Evolutionary conservation across 495 filamentous ascomycete species (phyloP).

Genomic region (Penicillium waksmanii): DNA sequence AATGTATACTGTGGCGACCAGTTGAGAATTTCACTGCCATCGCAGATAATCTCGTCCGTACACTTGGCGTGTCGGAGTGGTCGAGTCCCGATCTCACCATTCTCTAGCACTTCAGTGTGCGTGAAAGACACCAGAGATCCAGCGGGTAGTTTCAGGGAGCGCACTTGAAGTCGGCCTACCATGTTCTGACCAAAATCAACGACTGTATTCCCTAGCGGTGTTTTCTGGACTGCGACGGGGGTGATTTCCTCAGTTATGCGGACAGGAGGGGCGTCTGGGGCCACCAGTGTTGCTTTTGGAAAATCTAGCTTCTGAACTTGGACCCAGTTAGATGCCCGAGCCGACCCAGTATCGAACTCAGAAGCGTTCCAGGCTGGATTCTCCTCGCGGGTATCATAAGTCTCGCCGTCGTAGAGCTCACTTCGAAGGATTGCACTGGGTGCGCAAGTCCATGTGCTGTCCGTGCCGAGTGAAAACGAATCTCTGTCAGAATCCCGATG

Average conservation of each 20-base stretch:
- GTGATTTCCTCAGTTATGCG: slow-evolving; percentile 36
- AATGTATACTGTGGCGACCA: slow-evolving; percentile 53
- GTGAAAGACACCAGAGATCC: slow-evolving; percentile 35
- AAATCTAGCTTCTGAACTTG: slow-evolving; percentile 27
- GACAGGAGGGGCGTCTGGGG: slow-evolving; percentile 47
- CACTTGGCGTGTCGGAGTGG: slow-evolving; percentile 48
- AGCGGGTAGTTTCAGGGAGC: slow-evolving; percentile 31
- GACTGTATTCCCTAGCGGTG: slow-evolving; percentile 45
- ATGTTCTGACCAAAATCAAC: slow-evolving; percentile 60
- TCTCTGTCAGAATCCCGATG: slow-evolving; percentile 14
- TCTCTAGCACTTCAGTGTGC: slow-evolving; percentile 55
- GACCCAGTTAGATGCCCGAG: slow-evolving; percentile 10
- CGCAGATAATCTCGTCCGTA: slow-evolving; percentile 38
- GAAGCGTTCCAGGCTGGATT: slow-evolving; percentile 14
- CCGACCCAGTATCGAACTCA: slow-evolving; percentile 7
- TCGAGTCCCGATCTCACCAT: slow-evolving; percentile 49
- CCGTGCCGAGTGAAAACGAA: slow-evolving; percentile 33
- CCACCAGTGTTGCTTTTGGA: slow-evolving; percentile 30
- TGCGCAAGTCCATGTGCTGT: slow-evolving; percentile 40
- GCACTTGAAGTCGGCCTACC: slow-evolving; percentile 45
- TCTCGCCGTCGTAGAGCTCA: slow-evolving; percentile 58
- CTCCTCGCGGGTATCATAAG: slow-evolving; percentile 41
- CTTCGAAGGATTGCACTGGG: slow-evolving; percentile 43
- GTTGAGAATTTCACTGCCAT: slow-evolving; percentile 18
- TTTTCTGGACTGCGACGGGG: slow-evolving; percentile 22